Evolutionary conservation across 1,284 basidiomycete species (phyloP), one percentile per base, ranked within the genome.

Genomic region (Volvariella surrecta): DNA sequence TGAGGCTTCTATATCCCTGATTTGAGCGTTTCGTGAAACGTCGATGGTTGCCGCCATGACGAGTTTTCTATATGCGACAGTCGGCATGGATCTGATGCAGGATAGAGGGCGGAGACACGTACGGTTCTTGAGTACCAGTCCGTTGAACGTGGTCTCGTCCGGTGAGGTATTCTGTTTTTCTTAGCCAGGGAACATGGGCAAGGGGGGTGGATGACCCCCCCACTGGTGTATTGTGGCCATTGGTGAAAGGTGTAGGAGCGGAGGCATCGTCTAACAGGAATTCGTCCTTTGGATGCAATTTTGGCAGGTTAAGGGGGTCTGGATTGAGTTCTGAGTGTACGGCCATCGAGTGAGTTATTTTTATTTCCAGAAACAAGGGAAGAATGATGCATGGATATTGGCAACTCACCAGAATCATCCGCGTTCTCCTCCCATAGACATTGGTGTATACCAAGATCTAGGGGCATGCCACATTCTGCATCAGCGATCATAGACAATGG

Each of bases 401-500:
- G 24, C 31, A 31, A 40, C 75, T 50, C 46, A 85, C 88, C 70
- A 44, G 75, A 71, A 59, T 86, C 81, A 54, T 82, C 74, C 8
- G 70, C 81, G 38, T 74, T 74, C 37, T 88, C 85, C 43, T 87
- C 82, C 88, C 90, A 91, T 15, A 90, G 63, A 28, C 79, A 85
- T 39, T 87, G 82, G 72, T 81, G 93, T 47, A 74, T 73, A 17
- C 86, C 83, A 39, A 95, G 63, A 58, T 96, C 89, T 17, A 97
- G 64, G 0, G 92, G 91, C 90, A 97, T 94, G 1, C 93, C 93
- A 55, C 85, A 84, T 59, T 97, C 93, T 1, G 88, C 86, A 55
- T 97, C 93, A 1, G 95, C 83, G 47, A 96, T 83, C 88, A 97
- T 91, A 0, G 93, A 91, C 8, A 95, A 60, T 0, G 85, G 83